phyloP scores from a whole-genome alignment of 495 filamentous ascomycete genomes.

The Parathielavia hyrcaniae region DNA sequence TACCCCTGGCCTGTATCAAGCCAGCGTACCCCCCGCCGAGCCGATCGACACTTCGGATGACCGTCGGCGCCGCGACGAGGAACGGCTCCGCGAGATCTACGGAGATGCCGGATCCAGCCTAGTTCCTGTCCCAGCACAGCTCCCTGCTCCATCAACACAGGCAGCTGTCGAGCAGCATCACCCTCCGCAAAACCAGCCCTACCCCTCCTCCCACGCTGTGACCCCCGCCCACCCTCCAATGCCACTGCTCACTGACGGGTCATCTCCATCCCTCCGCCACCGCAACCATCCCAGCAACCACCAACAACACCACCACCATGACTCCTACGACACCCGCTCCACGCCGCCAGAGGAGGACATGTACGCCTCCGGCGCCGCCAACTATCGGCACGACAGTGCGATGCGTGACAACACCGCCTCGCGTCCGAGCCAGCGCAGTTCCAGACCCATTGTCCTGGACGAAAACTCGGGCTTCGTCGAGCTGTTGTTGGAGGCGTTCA shows the following conservation, averaged over 20 bases:
- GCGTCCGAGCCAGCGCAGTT: no score
- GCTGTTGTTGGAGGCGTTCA: constrained; percentile 62
- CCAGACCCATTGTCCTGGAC: constrained; percentile 4
- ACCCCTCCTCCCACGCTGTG: not conserved
- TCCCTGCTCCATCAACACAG: not conserved
- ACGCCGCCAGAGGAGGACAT: constrained; percentile 15
- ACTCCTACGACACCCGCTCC: constrained; percentile 26
- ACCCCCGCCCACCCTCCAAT: not conserved
- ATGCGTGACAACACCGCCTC: no score
- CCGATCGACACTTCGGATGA: constrained; percentile 27
- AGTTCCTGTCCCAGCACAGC: not conserved
- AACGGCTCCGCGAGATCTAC: constrained; percentile 49
- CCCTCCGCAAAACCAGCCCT: not conserved
- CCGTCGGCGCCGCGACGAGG: constrained; percentile 42
- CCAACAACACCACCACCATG: constrained; percentile 23
- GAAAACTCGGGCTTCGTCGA: constrained; percentile 47
- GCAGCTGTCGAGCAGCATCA: not conserved
- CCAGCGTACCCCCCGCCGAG: constrained; percentile 14
- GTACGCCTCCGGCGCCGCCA: constrained; percentile 19
- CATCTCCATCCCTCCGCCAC: constrained; percentile 10
- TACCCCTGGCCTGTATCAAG: constrained; percentile 3
- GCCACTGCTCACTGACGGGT: constrained; percentile 1
- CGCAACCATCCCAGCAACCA: constrained; percentile 1
- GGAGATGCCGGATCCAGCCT: constrained; percentile 32
- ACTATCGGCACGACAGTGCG: not conserved